These are phyloP conservation scores for Wickerhamiella nectarea DNA, from an alignment of 805 yeast genomes.

Conservation along the genomic window DNA sequence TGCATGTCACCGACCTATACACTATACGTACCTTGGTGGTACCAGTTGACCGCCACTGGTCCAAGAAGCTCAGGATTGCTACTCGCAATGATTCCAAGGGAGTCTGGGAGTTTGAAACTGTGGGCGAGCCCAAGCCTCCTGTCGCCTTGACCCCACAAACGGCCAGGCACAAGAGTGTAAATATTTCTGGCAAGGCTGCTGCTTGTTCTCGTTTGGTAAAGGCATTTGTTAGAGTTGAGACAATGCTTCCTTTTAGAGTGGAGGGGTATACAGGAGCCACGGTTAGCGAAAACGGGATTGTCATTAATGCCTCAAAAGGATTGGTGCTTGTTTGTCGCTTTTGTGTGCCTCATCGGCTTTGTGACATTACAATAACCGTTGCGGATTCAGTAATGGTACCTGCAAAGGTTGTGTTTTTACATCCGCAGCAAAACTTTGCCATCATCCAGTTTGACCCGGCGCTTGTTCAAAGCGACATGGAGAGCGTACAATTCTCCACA, in stretches of 20 bases:
- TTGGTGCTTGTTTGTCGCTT: slow-evolving; percentile 66
- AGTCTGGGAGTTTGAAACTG: slow-evolving; percentile 40
- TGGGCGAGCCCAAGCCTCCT: slow-evolving; percentile 47
- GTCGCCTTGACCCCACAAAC: slow-evolving; percentile 38
- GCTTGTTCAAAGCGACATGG: slow-evolving; percentile 55
- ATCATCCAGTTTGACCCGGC: slow-evolving; percentile 61
- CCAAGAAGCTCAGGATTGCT: slow-evolving; percentile 54
- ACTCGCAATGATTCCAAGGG: slow-evolving; percentile 43
- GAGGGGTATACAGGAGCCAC: slow-evolving; percentile 60
- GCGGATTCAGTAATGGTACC: slow-evolving; percentile 78
- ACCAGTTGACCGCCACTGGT: slow-evolving; percentile 78
- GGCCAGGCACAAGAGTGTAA: slow-evolving; percentile 38
- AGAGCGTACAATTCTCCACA: slow-evolving; percentile 37
- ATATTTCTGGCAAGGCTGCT: slow-evolving; percentile 31
- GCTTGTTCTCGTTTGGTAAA: slow-evolving; percentile 44
- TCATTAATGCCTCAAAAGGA: slow-evolving; percentile 69
- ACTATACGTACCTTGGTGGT: slow-evolving; percentile 53
- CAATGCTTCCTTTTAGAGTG: slow-evolving; percentile 51
- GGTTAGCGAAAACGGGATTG: slow-evolving; percentile 58
- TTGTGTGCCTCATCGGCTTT: slow-evolving; percentile 67
- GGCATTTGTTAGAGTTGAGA: slow-evolving; percentile 59
- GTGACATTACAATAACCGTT: slow-evolving; percentile 62
- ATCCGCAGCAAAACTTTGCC: slow-evolving; percentile 11
- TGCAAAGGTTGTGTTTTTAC: slow-evolving; percentile 53
- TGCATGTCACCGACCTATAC: slow-evolving; percentile 72